Base-by-base conservation (phyloP, 495 filamentous ascomycete species). In the Ramalina intermedia region DNA sequence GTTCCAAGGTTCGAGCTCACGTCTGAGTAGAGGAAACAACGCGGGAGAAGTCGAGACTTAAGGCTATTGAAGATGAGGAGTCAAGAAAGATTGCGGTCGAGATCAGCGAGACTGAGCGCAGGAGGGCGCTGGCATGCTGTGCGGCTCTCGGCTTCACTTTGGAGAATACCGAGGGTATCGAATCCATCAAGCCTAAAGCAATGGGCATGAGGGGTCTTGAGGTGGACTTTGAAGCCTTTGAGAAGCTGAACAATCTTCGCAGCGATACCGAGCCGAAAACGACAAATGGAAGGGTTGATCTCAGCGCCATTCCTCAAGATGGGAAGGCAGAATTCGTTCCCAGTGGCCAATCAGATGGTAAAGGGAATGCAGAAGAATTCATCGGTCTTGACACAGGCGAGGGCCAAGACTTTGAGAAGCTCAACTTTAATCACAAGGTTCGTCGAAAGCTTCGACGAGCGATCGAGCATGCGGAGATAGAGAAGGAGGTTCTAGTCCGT, bases 361-460 rank as follows among this genome's bases (percentile, higher is more conserved):
- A 26, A 23, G 40, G 21, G 11, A 35, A 43, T 16, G 17, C 29
- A 18, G 50, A 54, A 42, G 53, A 57, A 18, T 61, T 59, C 36
- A 56, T 61, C 40, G 47, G 52, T 13, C 27, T 61, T 26, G 58
- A 56, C 46, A 36, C 39, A 13, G 57, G 54, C 29, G 50, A 41
- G 18, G 53, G 46, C 13, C 45, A 57, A 42, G 54, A 54, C 43
- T 51, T 51, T 33, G 50, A 59, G 43, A 43, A 17, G 12, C 49
- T 54, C 18, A 59, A 47, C 41, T 56, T 54, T 40, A 61, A 61
- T 36, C 54, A 59, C 46, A 61, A 55, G 42, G 44, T 59, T n/a
- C 51, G 57, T 20, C 57, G 54, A 16, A 61, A 61, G 48, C 57
- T 59, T 16, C 51, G 57, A 12, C 48, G 58, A 38, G 57, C 58